phyloP scores from a whole-genome alignment of 179 eudicot species.

The Beta macrorhiza region DNA sequence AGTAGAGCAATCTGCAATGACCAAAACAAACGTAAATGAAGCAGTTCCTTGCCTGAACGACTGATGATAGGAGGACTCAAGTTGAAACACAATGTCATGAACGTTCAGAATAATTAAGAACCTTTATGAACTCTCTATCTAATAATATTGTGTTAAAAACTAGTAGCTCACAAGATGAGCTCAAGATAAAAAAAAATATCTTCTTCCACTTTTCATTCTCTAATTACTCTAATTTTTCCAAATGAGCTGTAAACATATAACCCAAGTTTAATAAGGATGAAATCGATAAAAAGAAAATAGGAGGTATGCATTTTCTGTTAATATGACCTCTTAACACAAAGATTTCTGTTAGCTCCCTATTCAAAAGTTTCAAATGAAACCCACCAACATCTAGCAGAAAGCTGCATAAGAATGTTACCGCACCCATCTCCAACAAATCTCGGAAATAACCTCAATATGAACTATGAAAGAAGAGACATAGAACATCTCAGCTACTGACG shows the following conservation, averaged over 20 bases:
- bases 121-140: background rate
- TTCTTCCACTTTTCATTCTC: no score
- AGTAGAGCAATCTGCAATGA: background rate
- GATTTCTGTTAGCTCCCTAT: background rate
- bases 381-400: no score
- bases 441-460: background rate
- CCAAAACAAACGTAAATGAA: slow-evolving; percentile 15
- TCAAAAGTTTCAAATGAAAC: background rate
- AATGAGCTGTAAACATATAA: background rate
- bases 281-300: background rate
- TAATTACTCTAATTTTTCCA: background rate
- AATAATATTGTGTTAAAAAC: no score
- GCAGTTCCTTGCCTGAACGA: background rate
- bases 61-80: background rate
- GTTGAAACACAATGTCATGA: background rate
- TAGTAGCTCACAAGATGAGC: no score
- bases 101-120: background rate
- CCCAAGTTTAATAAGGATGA: background rate
- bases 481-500: background rate
- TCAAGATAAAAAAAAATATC: no score
- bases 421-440: background rate
- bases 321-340: background rate
- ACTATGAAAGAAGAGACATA: background rate
- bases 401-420: background rate
- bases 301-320: no score